Conservation (phyloP, 106 monocot species). For the Triglochin maritima region DNA sequence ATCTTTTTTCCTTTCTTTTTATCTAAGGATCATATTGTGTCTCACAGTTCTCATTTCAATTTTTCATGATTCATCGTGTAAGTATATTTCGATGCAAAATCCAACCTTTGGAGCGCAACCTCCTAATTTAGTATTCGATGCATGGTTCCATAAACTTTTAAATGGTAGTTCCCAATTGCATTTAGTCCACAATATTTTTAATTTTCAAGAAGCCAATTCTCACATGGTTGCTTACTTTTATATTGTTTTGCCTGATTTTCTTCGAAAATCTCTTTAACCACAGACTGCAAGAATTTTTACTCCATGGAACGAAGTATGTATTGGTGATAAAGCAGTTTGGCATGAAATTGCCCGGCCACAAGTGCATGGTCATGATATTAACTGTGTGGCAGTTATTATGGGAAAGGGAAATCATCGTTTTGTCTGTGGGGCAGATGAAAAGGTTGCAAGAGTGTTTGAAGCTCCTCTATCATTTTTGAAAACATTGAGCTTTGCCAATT, state of each 20-base stretch:
- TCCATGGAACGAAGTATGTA: conserved; percentile 32
- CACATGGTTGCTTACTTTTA: background rate
- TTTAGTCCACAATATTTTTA: background rate
- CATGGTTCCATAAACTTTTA: no score
- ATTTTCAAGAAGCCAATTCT: background rate
- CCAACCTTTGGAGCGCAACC: no score
- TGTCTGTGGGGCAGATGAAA: conserved; percentile 98
- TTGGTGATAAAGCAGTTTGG: conserved; percentile 37
- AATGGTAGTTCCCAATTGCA: no score
- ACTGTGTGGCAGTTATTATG: conserved; percentile 63
- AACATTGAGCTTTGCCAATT: conserved; percentile 50
- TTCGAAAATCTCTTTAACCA: background rate
- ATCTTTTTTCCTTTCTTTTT: no score
- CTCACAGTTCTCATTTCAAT: no score
- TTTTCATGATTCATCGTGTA: no score
- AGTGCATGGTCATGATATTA: conserved; percentile 99
- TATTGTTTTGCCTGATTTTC: background rate
- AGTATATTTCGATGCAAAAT: no score
- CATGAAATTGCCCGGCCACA: conserved; percentile 98
- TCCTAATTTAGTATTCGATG: no score
- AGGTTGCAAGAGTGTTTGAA: conserved; percentile 92
- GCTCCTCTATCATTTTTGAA: conserved; percentile 94
- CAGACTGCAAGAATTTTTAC: conserved; percentile 89
- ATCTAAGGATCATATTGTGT: no score
- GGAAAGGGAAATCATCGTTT: conserved; percentile 81